Base-by-base conservation (phyloP, 495 filamentous ascomycete species). In the Aspergillus bertholletiae region DNA sequence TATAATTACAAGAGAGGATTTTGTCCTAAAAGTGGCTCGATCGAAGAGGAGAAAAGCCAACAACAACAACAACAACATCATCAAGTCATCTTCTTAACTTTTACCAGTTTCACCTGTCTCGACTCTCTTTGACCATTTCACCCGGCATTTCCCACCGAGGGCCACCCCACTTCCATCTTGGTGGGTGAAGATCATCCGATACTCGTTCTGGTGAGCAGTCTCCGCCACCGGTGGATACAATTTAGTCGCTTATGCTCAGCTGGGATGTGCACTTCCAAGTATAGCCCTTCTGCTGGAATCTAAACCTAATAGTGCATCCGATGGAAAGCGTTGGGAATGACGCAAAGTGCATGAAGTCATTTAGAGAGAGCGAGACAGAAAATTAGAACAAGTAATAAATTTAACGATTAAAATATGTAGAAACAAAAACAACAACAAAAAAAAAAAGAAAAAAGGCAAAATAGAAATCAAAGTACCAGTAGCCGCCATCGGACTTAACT, bases 101-200 rank as follows among this genome's bases (percentile, higher is more conserved):
- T n/a, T n/a, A n/a, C n/a, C n/a, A n/a, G n/a, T n/a, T n/a, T n/a
- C n/a, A n/a, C n/a, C n/a, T n/a, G n/a, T n/a, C n/a, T n/a, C n/a
- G n/a, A n/a, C n/a, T n/a, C n/a, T n/a, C n/a, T n/a, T n/a, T n/a
- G n/a, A n/a, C n/a, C n/a, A 39, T 28, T 13, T 21, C 32, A 7
- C 12, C 22, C 21, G 46, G 46, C 46, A 49, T 28, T 28, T 30
- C 22, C 22, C 37, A 23, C 15, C 34, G 39, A 20, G 39, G 15
- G 39, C 26, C 51, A 41, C 34, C 57, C 53, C 51, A 55, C 54
- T 30, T 44, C 28, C 49, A 55, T 51, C 51, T 40, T 53, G 49
- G 34, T n/a, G 23, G 46, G 52, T 49, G 56, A 62, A 46, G 59
- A 62, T 62, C 59, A 62, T 53, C 59, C 56, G 59, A 61, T 62